These are phyloP conservation scores for Backusella westeae DNA, from an alignment of 192 early-diverging fungal genomes.

Conservation along the genomic window DNA sequence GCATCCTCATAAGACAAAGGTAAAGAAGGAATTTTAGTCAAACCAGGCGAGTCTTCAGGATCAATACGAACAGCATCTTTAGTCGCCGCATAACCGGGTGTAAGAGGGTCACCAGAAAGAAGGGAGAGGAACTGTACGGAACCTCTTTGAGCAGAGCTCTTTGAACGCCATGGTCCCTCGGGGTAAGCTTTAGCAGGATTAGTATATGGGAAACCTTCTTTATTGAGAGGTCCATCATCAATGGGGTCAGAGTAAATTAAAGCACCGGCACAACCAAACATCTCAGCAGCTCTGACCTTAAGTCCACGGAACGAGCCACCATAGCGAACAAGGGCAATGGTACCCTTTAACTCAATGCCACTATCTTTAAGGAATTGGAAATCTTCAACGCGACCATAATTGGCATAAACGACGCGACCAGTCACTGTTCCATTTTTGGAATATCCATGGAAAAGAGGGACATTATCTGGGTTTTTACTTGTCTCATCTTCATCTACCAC, in stretches of 20 bases:
- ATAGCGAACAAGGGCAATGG: constrained; percentile 60
- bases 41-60: constrained; percentile 30
- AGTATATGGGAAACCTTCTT: constrained; percentile 6
- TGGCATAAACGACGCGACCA: constrained; percentile 61
- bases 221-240: constrained; percentile 55
- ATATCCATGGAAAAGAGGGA: constrained; percentile 64
- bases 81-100: constrained; percentile 56
- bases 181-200: constrained; percentile 31
- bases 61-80: constrained; percentile 50
- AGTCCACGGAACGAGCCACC: constrained; percentile 55
- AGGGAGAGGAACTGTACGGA: constrained; percentile 49
- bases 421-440: constrained; percentile 58
- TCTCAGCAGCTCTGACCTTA: constrained; percentile 59
- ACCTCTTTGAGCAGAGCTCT: constrained; percentile 60
- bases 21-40: constrained; percentile 62
- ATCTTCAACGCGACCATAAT: constrained; percentile 60
- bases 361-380: constrained; percentile 43
- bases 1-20: constrained; percentile 65
- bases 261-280: constrained; percentile 51
- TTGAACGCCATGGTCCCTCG: constrained; percentile 48
- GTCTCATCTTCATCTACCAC: constrained; percentile 57
- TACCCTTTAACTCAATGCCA: constrained; percentile 48
- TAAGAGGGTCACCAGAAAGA: constrained; percentile 62
- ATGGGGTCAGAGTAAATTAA: constrained; percentile 65
- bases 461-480: constrained; percentile 48